phyloP scores from a whole-genome alignment of 306 rosid species.

The Trifolium fragiferum region DNA sequence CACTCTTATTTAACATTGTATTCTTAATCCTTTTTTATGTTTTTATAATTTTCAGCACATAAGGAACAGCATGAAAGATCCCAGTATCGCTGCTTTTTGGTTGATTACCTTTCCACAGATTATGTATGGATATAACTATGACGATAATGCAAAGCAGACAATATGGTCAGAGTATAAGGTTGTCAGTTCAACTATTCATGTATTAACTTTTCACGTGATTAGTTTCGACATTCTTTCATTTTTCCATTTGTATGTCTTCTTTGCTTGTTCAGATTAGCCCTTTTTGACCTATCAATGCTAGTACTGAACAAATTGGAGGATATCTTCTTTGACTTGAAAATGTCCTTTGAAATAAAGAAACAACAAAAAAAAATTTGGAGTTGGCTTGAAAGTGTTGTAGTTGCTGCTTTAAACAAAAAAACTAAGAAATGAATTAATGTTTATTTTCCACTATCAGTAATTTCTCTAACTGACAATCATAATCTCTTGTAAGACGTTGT shows the following conservation, averaged over 20 bases:
- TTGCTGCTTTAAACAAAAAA: too few species aligned
- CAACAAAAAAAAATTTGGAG: conserved; percentile 9
- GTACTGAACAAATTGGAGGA: conserved; percentile 7
- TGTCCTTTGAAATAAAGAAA: conserved; percentile 34
- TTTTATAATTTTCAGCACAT: conserved; percentile 68
- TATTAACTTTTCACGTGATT: background rate
- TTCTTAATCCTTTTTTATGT: conserved; percentile 14
- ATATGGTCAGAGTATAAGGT: conserved; percentile 97
- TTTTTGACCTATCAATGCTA: conserved; percentile 23
- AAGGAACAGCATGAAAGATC: conserved; percentile 91
- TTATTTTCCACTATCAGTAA: background rate
- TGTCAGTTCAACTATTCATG: conserved; percentile 33
- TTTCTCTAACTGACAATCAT: conserved; percentile 31
- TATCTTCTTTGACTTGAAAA: conserved; percentile 4
- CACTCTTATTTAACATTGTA: conserved; percentile 43
- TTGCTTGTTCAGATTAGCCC: conserved; percentile 33
- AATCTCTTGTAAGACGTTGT: conserved; percentile 23
- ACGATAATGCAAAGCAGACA: conserved; percentile 81
- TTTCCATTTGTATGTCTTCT: conserved; percentile 14
- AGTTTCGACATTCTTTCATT: conserved; percentile 21
- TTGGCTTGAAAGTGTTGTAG: too few species aligned
- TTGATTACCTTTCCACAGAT: conserved; percentile 85
- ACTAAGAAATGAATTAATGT: background rate
- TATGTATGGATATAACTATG: conserved; percentile 81
- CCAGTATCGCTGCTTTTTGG: conserved; percentile 98